A percentile compares a stretch with the other conserved stretches of the same genome.
Conservation (phyloP, 31 red algal species). For the Endocladia muricata region DNA sequence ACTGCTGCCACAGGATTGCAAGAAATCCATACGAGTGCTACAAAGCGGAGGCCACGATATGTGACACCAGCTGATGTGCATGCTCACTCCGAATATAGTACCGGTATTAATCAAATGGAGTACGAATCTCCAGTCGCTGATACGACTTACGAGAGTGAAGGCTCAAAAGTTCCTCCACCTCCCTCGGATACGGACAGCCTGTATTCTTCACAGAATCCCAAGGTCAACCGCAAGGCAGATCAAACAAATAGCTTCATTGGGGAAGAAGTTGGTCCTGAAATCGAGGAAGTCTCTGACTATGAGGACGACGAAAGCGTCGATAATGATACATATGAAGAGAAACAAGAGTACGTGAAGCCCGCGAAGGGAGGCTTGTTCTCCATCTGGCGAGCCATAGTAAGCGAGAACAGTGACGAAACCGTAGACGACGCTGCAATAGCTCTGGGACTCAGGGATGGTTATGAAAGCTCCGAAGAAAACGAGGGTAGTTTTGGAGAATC, state of each 20-base stretch:
- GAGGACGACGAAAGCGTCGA: constrained; percentile 9
- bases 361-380: constrained; percentile 4
- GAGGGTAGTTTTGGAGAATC: background rate
- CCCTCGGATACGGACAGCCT: constrained; percentile 8
- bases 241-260: background rate
- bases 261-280: constrained; percentile 17
- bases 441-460: constrained; percentile 21
- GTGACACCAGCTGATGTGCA: background rate
- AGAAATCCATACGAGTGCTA: background rate
- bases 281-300: constrained; percentile 10
- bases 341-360: background rate
- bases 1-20: background rate
- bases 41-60: background rate
- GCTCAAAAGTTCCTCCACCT: background rate
- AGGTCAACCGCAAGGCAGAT: background rate
- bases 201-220: background rate
- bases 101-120: background rate
- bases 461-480: constrained; percentile 8
- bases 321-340: constrained; percentile 1
- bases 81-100: background rate
- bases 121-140: background rate
- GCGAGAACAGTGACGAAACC: constrained; percentile 56
- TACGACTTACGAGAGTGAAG: background rate
- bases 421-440: constrained; percentile 63
- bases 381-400: constrained; percentile 59